Base-by-base conservation (phyloP, 495 filamentous ascomycete species). In the Neurospora africana region DNA sequence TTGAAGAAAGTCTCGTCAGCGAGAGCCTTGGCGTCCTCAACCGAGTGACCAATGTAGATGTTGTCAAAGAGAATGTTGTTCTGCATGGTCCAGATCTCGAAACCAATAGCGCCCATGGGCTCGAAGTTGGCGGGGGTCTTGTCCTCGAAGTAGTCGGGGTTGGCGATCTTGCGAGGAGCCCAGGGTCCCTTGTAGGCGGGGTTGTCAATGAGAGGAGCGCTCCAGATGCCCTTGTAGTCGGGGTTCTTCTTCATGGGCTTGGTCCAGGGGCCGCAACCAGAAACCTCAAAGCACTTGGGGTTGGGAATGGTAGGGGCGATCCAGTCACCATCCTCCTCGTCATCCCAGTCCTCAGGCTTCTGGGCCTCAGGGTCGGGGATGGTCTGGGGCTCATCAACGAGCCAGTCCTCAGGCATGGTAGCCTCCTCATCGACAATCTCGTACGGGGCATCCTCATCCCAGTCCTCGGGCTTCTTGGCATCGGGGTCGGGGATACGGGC, bases 41-140 rank as follows among this genome's bases (percentile, higher is more conserved):
- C 82, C 61, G 96, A 99, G 90, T 99, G 96, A 75, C 96, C 96
- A 83, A 99, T 91, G 89, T 98, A 99, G 88, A 99, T 93, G 90
- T 99, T 99, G 89, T 98, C 93, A 79, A 99, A 99, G 76, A 98
- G 90, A 75, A 98, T 97, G 82, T 98, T 92, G 82, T 90, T 96
- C 81, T 97, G 95, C 95, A 99, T 99, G 77, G 96, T 98, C 95
- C 95, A 99, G 84, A 99, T 92, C 84, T 98, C 96, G 77, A 97
- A 98, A 77, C 95, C 95, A 85, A 98, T 93, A 85, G 94, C 96
- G 74, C 96, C 96, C 83, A 99, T 98, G 71, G 95, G 93, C 86
- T 99, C 96, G 76, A 99, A 90, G 89, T 97, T 94, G 79, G 95
- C 87, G 38, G 96, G 96, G 68, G 88, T 91, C 90, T 97, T 97